phyloP scores from a whole-genome alignment of 805 yeast species.

The Sugiyamaella boreocaroliniensis region DNA sequence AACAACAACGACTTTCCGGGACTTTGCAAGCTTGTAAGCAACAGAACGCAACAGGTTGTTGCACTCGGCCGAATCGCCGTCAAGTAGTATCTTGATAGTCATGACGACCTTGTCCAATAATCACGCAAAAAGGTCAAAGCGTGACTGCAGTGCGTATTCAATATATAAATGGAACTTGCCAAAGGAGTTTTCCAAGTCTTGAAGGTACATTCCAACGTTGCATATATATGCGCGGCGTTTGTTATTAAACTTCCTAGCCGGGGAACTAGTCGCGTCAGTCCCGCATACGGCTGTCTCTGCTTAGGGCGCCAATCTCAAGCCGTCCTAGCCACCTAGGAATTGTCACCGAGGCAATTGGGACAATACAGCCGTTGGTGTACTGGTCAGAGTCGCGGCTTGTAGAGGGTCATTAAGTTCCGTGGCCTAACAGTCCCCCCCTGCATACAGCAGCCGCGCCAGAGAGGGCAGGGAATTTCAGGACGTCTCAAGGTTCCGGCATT shows the following conservation, averaged over 20 bases:
- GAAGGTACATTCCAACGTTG: not conserved
- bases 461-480: too few species aligned
- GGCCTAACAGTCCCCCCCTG: too few species aligned
- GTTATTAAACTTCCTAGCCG: not conserved
- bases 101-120: not conserved
- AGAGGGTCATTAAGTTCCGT: too few species aligned
- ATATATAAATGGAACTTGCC: too few species aligned
- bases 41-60: conserved; percentile 21
- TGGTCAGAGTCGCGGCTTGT: too few species aligned
- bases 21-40: conserved; percentile 38
- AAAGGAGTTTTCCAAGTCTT: not conserved
- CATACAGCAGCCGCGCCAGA: too few species aligned
- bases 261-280: not conserved
- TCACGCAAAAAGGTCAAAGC: too few species aligned
- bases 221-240: not conserved
- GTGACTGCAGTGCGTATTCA: not conserved
- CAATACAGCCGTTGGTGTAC: too few species aligned
- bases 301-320: not conserved
- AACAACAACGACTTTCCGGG: conserved; percentile 54
- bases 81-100: conserved; percentile 12
- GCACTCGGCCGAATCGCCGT: conserved; percentile 19
- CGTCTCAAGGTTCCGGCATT: too few species aligned
- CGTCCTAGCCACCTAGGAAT: not conserved
- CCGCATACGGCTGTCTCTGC: not conserved
- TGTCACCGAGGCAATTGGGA: too few species aligned